Percentiles rank a stretch among this genome's conserved stretches.
Evolutionary conservation across 331 rosid species (phyloP).

Genomic region (Malus hybrid): DNA sequence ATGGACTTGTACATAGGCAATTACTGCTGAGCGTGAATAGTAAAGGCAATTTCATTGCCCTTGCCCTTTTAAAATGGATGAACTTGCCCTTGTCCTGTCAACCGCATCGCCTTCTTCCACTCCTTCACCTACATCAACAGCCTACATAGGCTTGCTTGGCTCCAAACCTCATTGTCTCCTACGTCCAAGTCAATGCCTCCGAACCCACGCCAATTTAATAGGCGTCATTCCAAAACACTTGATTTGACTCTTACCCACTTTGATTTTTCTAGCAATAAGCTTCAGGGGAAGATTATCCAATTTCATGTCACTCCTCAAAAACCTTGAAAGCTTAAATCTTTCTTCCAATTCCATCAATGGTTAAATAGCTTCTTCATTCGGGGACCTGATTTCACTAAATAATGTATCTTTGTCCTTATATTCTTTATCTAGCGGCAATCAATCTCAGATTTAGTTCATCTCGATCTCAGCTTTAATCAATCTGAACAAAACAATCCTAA

Average conservation of each 20-base stretch:
- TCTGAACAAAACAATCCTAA: slow-evolving; percentile 73
- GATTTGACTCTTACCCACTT: slow-evolving; percentile 57
- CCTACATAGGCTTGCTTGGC: slow-evolving; percentile 74
- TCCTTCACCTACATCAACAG: slow-evolving; percentile 58
- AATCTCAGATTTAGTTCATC: slow-evolving; percentile 43
- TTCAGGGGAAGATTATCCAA: slow-evolving; percentile 52
- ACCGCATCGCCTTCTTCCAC: slow-evolving; percentile 52
- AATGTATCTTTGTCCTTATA: slow-evolving; percentile 59
- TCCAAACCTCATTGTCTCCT: slow-evolving; percentile 61
- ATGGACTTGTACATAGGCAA: too few species aligned
- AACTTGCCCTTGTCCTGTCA: slow-evolving; percentile 28
- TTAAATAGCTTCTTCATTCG: slow-evolving; percentile 58
- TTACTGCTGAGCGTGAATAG: too few species aligned
- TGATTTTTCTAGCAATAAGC: slow-evolving; percentile 63
- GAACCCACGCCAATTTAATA: slow-evolving; percentile 76
- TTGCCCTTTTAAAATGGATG: slow-evolving; percentile 32
- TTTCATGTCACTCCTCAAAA: slow-evolving; percentile 52
- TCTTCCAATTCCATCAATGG: slow-evolving; percentile 53
- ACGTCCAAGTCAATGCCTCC: slow-evolving; percentile 40
- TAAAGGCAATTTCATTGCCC: slow-evolving; percentile 19
- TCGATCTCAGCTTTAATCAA: slow-evolving; percentile 89
- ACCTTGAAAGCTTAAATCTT: slow-evolving; percentile 52
- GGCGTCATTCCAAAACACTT: slow-evolving; percentile 59
- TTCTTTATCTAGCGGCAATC: slow-evolving; percentile 57
- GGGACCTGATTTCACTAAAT: slow-evolving; percentile 54